Base-by-base conservation (phyloP, 2,329 filamentous ascomycete species). In the Pseudogymnoascus sp. region DNA sequence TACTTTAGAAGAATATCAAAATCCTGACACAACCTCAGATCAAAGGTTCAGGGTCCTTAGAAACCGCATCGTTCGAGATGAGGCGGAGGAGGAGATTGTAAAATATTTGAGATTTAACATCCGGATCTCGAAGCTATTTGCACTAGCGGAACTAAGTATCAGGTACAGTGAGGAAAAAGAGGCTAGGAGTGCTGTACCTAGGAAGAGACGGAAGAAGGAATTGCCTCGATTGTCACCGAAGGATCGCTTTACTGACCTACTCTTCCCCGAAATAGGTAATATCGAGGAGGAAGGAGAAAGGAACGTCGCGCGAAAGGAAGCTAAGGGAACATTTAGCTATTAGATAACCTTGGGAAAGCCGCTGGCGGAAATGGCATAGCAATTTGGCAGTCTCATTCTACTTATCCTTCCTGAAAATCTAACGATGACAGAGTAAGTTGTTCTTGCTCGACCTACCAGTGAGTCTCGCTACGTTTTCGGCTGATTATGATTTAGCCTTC, bases 401-500 rank as follows among this genome's bases (percentile, higher is more conserved):
- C 5, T 16, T 60, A 28, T 60, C 51, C 51, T 60, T 6, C 31
- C 31, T 16, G 23, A 28, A 31, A 60, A 60, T 28, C 51, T 60
- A 13, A 60, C 23, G 25, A 6, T 31, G 14, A 10, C 14, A 8
- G 23, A 60, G 51, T 60, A 60, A 36, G 51, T 60, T 60, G 23
- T 36, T 28, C 25, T 60, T 36, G 14, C 51, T 34, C 23, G 23
- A 60, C 51, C 51, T 60, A 34, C 51, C 14, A 60, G 51, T 60
- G 16, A 60, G 31, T 31, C 51, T 60, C 51, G 25, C 31, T 60
- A 36, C 31, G 5, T 60, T 28, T 60, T 60, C 25, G 6, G 51
- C 51, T 60, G 31, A 60, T 60, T 16, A 60, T 60, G 23, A 60
- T 31, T 16, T 60, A 60, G 51, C 51, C 51, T 60, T 36, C 31